phyloP scores from a whole-genome alignment of 305 asterid genomes.

The Fraxinus dipetala region DNA sequence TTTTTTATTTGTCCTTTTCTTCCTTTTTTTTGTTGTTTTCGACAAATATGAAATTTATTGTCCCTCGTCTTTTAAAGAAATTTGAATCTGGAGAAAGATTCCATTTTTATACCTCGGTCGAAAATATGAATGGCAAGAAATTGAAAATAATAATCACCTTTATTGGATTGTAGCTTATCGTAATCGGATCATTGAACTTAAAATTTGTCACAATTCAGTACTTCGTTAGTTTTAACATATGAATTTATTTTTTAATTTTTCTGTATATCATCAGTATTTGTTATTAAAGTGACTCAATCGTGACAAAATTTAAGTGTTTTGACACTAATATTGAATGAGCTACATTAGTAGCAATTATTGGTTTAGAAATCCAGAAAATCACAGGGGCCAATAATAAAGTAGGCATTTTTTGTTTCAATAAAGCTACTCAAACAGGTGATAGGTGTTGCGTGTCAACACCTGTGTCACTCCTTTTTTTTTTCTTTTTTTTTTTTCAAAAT shows the following conservation, averaged over 20 bases:
- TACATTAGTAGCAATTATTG: neutral
- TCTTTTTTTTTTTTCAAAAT: no score
- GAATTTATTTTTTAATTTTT: neutral
- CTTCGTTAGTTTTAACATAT: neutral
- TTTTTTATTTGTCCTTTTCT: neutral
- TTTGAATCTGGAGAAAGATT: neutral
- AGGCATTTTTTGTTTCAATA: neutral
- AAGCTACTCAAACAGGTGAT: no score
- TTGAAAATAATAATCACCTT: neutral
- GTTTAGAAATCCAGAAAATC: neutral
- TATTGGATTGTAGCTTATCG: neutral
- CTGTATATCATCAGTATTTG: neutral
- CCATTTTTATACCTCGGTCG: neutral
- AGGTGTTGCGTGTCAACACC: no score
- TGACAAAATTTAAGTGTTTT: neutral
- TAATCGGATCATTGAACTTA: neutral
- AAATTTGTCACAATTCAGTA: neutral
- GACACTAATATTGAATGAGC: neutral
- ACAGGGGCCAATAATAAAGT: conserved; percentile 15
- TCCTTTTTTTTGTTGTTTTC: neutral
- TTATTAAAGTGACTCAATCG: neutral
- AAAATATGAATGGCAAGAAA: neutral
- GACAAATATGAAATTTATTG: neutral
- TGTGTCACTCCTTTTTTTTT: no score
- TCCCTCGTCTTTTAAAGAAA: neutral